Base-by-base conservation (phyloP, 2,329 filamentous ascomycete species). In the Ophiocordyceps camponoti-saundersi region DNA sequence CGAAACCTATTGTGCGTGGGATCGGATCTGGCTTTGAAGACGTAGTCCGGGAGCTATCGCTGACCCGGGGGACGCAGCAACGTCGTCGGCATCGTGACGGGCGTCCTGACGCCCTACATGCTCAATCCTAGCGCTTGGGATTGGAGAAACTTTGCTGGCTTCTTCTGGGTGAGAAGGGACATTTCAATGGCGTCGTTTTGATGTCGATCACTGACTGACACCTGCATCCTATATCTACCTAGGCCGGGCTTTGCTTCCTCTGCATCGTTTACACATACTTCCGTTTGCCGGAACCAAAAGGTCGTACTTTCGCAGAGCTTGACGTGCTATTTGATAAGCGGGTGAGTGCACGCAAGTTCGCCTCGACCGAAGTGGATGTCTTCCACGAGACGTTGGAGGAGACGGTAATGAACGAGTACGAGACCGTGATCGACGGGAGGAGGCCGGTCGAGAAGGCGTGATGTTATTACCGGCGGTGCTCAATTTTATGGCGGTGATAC, bases 61-160 rank as follows among this genome's bases (percentile, higher is more conserved):
- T 18, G 15, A 48, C 45, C 12, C 7, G 26, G 12, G n/a, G 5
- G 18, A 11, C 32, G 23, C 44, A 77, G 75, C 70, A 89, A 92
- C 57, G 68, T 94, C 45, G 83, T 89, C 42, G 82, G 77, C 52
- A 94, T 95, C 53, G 66, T 94, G 55, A 85, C 80, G 58, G 81
- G 79, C 45, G 82, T 94, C 4, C 64, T 95, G 40, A 93, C 86
- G 0, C 88, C 88, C 0, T 94, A 93, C 65, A 95, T 95, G 88
- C 73, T 94, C 41, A 95, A 95, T 65, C 86, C 88, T 0, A 73
- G 70, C 1, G 82, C 79, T 0, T 95, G 89, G 88, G 70, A 93
- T 63, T 95, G 87, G 88, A 72, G 77, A 50, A 92, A 92, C 65
- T 92, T 76, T 56, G 77, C 87, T 0, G 87, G 88, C 26, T 93